Conservation (phyloP, 148 eudicot species). For the Amaranthus cruentus region DNA sequence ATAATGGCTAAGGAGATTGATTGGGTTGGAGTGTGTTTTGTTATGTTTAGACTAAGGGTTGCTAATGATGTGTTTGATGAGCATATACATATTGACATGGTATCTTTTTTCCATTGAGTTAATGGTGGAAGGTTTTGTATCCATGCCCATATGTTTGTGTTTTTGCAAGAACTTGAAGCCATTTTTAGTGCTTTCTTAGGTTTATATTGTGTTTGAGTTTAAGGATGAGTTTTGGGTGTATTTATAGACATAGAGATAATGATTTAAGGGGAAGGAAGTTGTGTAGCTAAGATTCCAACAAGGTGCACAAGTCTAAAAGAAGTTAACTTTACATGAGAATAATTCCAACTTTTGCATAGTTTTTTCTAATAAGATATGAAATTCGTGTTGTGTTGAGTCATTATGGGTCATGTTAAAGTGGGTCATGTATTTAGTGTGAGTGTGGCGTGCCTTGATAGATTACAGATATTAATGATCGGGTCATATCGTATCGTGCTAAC, state of each 20-base stretch:
- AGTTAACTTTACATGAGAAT: neutral
- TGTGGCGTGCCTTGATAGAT: too few relatives aligned
- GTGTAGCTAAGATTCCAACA: conserved; percentile 25
- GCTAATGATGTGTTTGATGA: conserved; percentile 49
- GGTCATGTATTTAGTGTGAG: too few relatives aligned
- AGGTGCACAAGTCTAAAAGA: conserved; percentile 22
- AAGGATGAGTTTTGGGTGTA: conserved; percentile 20
- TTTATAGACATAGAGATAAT: conserved; percentile 8
- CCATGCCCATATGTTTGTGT: conserved; percentile 67
- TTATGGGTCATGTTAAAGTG: too few relatives aligned
- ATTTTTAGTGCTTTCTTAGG: neutral
- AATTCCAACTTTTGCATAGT: neutral
- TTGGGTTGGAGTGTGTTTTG: conserved; percentile 34
- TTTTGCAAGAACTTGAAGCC: conserved; percentile 31
- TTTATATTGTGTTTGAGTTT: neutral
- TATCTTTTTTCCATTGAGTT: conserved; percentile 45
- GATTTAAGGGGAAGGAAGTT: neutral
- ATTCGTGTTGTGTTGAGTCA: conserved; percentile 15
- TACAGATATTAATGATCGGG: too few relatives aligned
- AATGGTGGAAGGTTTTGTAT: conserved; percentile 62
- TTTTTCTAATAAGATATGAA: neutral
- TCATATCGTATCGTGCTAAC: too few relatives aligned
- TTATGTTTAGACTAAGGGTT: conserved; percentile 49
- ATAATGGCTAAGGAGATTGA: conserved; percentile 43
- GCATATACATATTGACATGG: conserved; percentile 46